Percentiles rank a stretch among this genome's conserved stretches.
These are phyloP conservation scores for Ceratobasidium theobromae DNA, from an alignment of 1,284 basidiomycete species.

Conservation along the genomic window DNA sequence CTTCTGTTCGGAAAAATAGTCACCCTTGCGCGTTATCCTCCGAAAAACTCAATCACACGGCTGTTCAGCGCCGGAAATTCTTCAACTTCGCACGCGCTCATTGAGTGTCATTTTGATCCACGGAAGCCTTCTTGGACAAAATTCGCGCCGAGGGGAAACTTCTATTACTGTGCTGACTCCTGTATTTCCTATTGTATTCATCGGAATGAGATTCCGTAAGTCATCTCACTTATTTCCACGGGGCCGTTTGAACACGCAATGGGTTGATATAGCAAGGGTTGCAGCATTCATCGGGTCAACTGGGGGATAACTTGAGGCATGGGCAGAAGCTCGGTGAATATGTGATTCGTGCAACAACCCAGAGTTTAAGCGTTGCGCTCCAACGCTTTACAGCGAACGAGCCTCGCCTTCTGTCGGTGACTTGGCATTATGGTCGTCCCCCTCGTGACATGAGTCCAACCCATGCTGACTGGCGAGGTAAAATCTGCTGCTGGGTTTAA, in stretches of 20 bases:
- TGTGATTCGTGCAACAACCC: neutral
- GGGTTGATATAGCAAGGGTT: neutral
- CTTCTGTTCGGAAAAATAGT: slow-evolving; percentile 20
- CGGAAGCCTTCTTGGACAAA: neutral
- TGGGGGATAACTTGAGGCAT: neutral
- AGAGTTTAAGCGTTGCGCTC: slow-evolving; percentile 16
- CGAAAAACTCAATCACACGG: neutral
- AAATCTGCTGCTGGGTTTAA: neutral
- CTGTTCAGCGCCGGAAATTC: slow-evolving; percentile 6
- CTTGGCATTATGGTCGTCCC: neutral
- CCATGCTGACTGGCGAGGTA: neutral
- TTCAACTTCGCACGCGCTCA: neutral
- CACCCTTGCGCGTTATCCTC: neutral
- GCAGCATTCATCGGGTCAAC: neutral
- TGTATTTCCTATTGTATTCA: neutral
- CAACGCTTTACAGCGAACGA: neutral
- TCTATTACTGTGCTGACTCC: neutral
- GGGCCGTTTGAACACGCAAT: neutral
- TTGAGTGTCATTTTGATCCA: neutral
- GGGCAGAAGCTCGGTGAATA: slow-evolving; percentile 25
- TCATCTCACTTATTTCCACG: too few species aligned
- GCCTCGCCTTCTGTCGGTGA: slow-evolving; percentile 17
- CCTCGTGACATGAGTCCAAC: slow-evolving; percentile 13
- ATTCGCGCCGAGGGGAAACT: neutral
- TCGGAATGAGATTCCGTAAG: neutral